Evolutionary conservation across 257 asterid species (phyloP), one percentile per base, ranked within the genome.

Genomic region (Primulina huaijiensis): DNA sequence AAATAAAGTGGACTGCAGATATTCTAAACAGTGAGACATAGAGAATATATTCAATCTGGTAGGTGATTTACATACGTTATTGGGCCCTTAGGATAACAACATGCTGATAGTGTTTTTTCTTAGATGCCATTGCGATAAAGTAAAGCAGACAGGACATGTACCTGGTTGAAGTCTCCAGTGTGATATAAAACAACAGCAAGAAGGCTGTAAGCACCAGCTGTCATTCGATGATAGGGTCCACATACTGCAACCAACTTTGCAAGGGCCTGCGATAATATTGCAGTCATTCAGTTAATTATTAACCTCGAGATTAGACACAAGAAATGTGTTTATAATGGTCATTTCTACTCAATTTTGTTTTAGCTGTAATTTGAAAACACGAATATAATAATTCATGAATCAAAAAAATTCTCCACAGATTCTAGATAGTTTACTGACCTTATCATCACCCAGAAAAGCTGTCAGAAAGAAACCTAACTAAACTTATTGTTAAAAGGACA

Each of bases 161-260:
- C 97, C 97, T 91, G 97, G 77, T 91, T 91, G 86, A 91, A 91
- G 72, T 91, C 97, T 83, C 97, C 97, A 0, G 97, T 91, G 82
- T 91, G 97, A 86, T 91, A 91, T 58, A 91, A 80, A 82, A 91
- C 97, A 64, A 91, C 97, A 55, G 97, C 97, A 76, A 91, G 95
- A 84, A 91, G 97, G 81, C 97, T 91, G 87, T 91, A 91, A 71
- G 97, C 96, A 57, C 97, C 96, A 67, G 97, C 96, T 38, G 97
- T 91, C 97, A 91, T 91, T 69, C 96, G 84, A 81, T 91, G 96
- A 77, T 91, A 89, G 69, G 97, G 91, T 77, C 97, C 97, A 68
- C 97, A 91, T 33, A 91, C 97, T 61, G 96, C 95, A 43, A 91
- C 96, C 79, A 91, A 81, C 88, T 91, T 91, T 65, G 92, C 92